phyloP scores from a whole-genome alignment of 768 basidiomycete species.

The Boletus tomentosulus region DNA sequence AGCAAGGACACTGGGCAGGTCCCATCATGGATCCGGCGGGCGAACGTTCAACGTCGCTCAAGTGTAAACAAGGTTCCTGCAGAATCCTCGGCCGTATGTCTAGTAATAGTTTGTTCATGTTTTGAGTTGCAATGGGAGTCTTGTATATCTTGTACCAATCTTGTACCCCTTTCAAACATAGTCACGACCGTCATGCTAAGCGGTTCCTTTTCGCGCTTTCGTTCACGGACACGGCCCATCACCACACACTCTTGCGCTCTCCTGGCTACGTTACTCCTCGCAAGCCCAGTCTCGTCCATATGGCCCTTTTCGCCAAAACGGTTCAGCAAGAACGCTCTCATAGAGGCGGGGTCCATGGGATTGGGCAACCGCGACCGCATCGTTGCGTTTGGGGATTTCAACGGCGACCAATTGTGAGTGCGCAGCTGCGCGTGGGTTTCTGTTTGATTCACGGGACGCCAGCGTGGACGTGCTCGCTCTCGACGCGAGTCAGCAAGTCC shows the following conservation, averaged over 20 bases:
- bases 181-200: slow-evolving; percentile 8
- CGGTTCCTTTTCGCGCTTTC: background rate
- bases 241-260: slow-evolving; percentile 1
- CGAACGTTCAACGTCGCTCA: too few relatives aligned
- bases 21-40: too few relatives aligned
- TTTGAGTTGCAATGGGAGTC: slow-evolving; percentile 12
- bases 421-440: too few relatives aligned
- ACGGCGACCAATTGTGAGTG: slow-evolving; percentile 91
- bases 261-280: slow-evolving; percentile 16
- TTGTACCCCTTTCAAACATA: too few relatives aligned
- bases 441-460: background rate
- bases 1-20: too few relatives aligned
- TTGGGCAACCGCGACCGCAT: slow-evolving; percentile 68
- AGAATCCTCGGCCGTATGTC: too few relatives aligned
- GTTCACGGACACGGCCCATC: background rate
- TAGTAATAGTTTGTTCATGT: slow-evolving; percentile 2
- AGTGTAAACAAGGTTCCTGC: too few relatives aligned
- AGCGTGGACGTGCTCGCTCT: slow-evolving; percentile 84
- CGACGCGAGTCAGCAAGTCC: slow-evolving; percentile 65
- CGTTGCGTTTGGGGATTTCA: slow-evolving; percentile 91
- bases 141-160: too few relatives aligned
- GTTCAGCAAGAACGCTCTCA: slow-evolving; percentile 75
- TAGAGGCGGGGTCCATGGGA: slow-evolving; percentile 78
- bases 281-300: slow-evolving; percentile 30
- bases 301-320: slow-evolving; percentile 92